Evolutionary conservation across 2,329 filamentous ascomycete genomes (phyloP), one percentile per base, ranked within the genome.

Genomic region (Aspergillus sojae): DNA sequence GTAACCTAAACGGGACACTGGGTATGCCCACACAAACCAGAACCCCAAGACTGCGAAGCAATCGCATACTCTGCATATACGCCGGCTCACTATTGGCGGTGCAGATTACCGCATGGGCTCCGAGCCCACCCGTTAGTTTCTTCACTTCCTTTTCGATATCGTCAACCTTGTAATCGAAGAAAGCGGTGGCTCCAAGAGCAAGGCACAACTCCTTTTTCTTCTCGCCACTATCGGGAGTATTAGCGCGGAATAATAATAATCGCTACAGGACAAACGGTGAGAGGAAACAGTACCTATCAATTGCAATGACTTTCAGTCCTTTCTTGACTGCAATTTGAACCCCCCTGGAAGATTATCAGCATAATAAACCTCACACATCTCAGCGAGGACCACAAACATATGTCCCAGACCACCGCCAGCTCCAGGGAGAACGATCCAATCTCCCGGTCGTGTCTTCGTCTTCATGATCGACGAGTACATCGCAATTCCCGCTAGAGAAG

Each of bases 1-100:
- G 81, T 21, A 83, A 73, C 66, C 76, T 76, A 64, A 80, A 82
- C 3, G 75, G 76, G 5, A 74, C 70, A 54, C 77, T 80, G 11
- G 81, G 81, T 43, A 83, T 74, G 1, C 81, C 81, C 5, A 83
- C 80, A 39, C 81, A 83, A 1, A 83, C 81, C 41, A 83, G 74
- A 0, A 82, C 81, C 0, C 81, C 81, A n/a, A 78, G 74, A 7
- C 78, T 78, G 11, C 81, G 75, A n/a, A 81, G 72, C 52, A 83
- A 73, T 12, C 75, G 73, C 60, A 81, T 76, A 39, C 80, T 81
- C 61, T 82, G 79, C 34, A 71, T 68, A 64, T 83, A 83, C 11
- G 81, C 80, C 19, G 72, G 71, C 61, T 81, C 79, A 26, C 74
- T 76, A n/a, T 82, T 81, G 1, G 81, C 81, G 0, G 80, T 79